phyloP scores from a whole-genome alignment of 2,329 filamentous ascomycete genomes.

The Tolypocladium tropicale region DNA sequence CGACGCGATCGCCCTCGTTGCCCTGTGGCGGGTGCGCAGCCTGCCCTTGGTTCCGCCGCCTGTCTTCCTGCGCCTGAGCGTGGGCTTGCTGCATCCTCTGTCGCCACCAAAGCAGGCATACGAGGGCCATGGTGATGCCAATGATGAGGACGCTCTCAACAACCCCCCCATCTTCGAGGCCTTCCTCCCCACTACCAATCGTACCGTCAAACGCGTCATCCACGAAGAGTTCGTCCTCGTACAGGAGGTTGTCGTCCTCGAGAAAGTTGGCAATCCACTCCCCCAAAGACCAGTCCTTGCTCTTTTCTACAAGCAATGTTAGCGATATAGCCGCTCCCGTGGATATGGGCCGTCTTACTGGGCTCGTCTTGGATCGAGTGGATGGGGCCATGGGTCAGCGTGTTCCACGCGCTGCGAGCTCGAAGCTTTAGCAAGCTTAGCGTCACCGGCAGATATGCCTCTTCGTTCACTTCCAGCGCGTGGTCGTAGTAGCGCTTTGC shows the following conservation, averaged over 20 bases:
- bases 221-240: constrained; percentile 44
- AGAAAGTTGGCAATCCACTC: constrained; percentile 88
- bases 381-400: constrained; percentile 76
- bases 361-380: constrained; percentile 89
- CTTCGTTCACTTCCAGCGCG: constrained; percentile 80
- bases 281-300: constrained; percentile 64
- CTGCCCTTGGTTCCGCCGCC: constrained; percentile 20
- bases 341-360: constrained; percentile 40
- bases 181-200: constrained; percentile 49
- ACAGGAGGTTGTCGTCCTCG: constrained; percentile 57
- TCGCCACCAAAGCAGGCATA: constrained; percentile 72
- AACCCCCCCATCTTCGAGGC: constrained; percentile 64
- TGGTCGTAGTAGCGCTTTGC: constrained; percentile 95
- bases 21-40: constrained; percentile 14
- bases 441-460: constrained; percentile 89
- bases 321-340: background rate
- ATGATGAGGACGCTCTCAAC: constrained; percentile 80
- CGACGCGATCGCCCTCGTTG: constrained; percentile 7
- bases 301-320: constrained; percentile 38
- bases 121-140: constrained; percentile 61
- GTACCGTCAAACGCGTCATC: constrained; percentile 45
- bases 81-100: constrained; percentile 56
- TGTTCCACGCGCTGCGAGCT: constrained; percentile 87
- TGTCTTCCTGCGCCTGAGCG: constrained; percentile 20
- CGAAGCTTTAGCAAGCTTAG: constrained; percentile 79